Conservation (phyloP, 768 basidiomycete species). For the Naganishia vaughanmartiniae region DNA sequence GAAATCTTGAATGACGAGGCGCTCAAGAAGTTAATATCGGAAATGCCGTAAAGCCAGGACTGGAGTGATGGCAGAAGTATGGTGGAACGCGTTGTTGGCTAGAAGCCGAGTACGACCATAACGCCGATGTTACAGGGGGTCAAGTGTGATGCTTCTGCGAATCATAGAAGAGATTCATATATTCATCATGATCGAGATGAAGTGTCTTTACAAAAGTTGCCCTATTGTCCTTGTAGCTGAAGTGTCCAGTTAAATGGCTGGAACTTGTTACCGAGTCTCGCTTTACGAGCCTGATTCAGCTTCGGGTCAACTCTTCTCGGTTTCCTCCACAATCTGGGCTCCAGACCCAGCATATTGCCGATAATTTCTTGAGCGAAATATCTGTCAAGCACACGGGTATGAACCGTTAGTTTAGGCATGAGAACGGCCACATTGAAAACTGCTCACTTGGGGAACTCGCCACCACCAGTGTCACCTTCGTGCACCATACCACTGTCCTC, state of each 20-base stretch:
- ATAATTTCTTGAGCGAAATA: slow-evolving; percentile 95
- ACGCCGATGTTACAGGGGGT: neutral
- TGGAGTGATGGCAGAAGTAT: neutral
- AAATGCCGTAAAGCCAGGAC: slow-evolving; percentile 15
- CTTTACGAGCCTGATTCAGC: slow-evolving; percentile 68
- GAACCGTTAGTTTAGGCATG: neutral
- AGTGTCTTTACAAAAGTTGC: neutral
- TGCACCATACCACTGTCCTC: slow-evolving; percentile 67
- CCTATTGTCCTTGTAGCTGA: slow-evolving; percentile 34
- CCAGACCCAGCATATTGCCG: slow-evolving; percentile 82
- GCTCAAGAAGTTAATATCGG: slow-evolving; percentile 28
- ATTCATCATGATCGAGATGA: neutral
- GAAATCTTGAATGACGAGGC: slow-evolving; percentile 29
- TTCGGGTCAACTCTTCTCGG: slow-evolving; percentile 71
- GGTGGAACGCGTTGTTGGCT: neutral
- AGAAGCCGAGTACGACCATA: neutral
- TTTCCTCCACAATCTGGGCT: slow-evolving; percentile 78
- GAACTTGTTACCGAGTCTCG: slow-evolving; percentile 70
- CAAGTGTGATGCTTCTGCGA: too few relatives aligned
- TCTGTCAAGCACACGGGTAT: slow-evolving; percentile 54
- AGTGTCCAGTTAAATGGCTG: slow-evolving; percentile 57
- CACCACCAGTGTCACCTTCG: slow-evolving; percentile 85
- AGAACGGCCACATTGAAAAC: neutral
- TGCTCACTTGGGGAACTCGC: slow-evolving; percentile 81
- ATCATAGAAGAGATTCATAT: neutral